These are phyloP conservation scores for Polymyxa betae DNA, from an alignment of 208 protist genomes.

Conservation along the genomic window DNA sequence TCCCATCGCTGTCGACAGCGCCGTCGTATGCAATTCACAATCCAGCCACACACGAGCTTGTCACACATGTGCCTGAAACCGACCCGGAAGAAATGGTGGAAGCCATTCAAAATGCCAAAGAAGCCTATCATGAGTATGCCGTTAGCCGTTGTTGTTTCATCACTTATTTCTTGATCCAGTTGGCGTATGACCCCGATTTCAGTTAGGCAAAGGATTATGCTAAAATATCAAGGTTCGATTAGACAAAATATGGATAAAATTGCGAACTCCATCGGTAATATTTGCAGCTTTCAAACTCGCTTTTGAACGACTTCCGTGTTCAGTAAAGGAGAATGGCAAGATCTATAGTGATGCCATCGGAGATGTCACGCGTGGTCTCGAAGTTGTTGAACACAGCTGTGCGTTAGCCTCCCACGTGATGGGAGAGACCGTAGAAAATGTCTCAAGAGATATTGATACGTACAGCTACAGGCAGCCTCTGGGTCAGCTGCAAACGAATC, in stretches of 20 bases:
- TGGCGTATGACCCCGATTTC: slow-evolving; percentile 54
- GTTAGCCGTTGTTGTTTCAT: background rate
- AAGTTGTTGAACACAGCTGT: slow-evolving; percentile 87
- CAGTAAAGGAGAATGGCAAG: slow-evolving; percentile 56
- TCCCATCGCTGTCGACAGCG: background rate
- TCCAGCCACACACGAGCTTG: slow-evolving; percentile 49
- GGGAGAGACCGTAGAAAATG: slow-evolving; percentile 82
- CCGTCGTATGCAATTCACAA: background rate
- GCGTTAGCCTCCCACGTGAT: slow-evolving; percentile 74
- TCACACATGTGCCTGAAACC: slow-evolving; percentile 40
- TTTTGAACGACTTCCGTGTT: background rate
- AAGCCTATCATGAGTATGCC: slow-evolving; percentile 37
- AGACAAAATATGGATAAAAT: slow-evolving; percentile 34
- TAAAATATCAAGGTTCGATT: slow-evolving; percentile 55
- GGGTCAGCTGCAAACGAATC: slow-evolving; percentile 1
- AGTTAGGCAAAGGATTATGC: slow-evolving; percentile 42
- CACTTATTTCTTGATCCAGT: background rate
- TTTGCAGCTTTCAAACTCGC: background rate
- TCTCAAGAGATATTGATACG: slow-evolving; percentile 58
- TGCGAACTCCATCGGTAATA: slow-evolving; percentile 23
- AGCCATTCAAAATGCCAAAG: slow-evolving; percentile 30
- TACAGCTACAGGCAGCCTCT: slow-evolving; percentile 63
- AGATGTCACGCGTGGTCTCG: slow-evolving; percentile 55
- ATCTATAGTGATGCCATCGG: slow-evolving; percentile 57
- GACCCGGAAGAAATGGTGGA: slow-evolving; percentile 14